Base-by-base conservation (phyloP, 805 yeast genomes). In the Candida koratica region DNA sequence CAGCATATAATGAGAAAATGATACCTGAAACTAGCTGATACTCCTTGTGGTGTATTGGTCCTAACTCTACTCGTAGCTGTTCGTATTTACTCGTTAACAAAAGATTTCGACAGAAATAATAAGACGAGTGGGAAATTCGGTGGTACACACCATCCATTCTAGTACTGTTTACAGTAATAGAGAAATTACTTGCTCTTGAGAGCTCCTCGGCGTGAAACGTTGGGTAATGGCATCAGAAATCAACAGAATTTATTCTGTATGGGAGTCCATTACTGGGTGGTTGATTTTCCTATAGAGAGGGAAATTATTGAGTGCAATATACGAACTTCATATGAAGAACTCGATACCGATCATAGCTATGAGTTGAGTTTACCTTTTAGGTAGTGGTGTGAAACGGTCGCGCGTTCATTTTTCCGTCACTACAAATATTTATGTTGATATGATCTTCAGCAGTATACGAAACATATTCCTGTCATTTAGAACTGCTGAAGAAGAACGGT, bases 401-500 rank as follows among this genome's bases (percentile, higher is more conserved):
- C 32, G 32, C 32, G 32, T 29, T 29, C 32, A 19, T 17, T 11
- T 29, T 29, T 29, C 32, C 11, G 18, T 13, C n/a, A 18, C 25
- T 12, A 29, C 25, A 12, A 12, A 5, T 11, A 6, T 13, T 17
- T 6, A 6, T 19, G 25, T 12, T 24, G n/a, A n/a, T 12, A 76
- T 67, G 80, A 78, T 81, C 47, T 64, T 86, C 28, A 87, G 84
- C 28, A 85, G 87, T 51, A 74, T 87, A 28, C 62, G 95, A 32
- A 66, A 85, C 39, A 81, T 86, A 28, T 86, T 86, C 53, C 79
- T 88, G 15, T 81, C 93, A 4, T 85, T 86, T 51, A 61, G 96
- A 13, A 76, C 93, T 2, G 95, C 85, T 44, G 94, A 86, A 47
- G 95, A 86, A 48, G 95, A 87, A 55, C 64, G 89, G 34, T 63